Conservation (phyloP, 805 yeast species). For the Candida ortonii region DNA sequence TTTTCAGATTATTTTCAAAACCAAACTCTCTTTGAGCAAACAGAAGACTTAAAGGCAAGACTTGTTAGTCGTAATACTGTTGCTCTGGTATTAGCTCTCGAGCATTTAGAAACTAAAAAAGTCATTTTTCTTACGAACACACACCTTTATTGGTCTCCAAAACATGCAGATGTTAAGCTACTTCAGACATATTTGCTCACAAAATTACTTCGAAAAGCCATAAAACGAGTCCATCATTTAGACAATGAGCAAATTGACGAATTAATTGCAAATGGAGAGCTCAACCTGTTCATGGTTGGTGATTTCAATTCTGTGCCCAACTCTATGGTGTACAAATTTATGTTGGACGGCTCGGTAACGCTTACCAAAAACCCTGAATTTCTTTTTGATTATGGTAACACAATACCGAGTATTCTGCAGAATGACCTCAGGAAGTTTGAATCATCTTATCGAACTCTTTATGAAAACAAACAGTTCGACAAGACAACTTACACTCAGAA, state of each 20-base stretch:
- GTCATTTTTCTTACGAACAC: constrained; percentile 52
- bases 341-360: constrained; percentile 31
- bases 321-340: constrained; percentile 47
- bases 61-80: constrained; percentile 53
- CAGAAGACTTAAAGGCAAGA: constrained; percentile 35
- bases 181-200: constrained; percentile 49
- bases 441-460: constrained; percentile 30
- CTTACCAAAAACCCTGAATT: constrained; percentile 20
- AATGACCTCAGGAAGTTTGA: constrained; percentile 21
- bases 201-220: constrained; percentile 29
- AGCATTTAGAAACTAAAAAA: constrained; percentile 41
- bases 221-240: constrained; percentile 21
- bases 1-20: constrained; percentile 31
- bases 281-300: constrained; percentile 48
- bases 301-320: constrained; percentile 54
- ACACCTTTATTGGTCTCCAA: constrained; percentile 57
- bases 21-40: constrained; percentile 30
- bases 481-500: constrained; percentile 48
- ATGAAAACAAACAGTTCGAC: constrained; percentile 20
- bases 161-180: constrained; percentile 51
- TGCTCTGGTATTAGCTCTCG: constrained; percentile 47
- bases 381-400: constrained; percentile 20
- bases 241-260: constrained; percentile 12
- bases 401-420: constrained; percentile 6
- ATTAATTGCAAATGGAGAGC: constrained; percentile 21